Base-by-base conservation (phyloP, 176 grass and related monocot species). In the Saccharum spontaneum region DNA sequence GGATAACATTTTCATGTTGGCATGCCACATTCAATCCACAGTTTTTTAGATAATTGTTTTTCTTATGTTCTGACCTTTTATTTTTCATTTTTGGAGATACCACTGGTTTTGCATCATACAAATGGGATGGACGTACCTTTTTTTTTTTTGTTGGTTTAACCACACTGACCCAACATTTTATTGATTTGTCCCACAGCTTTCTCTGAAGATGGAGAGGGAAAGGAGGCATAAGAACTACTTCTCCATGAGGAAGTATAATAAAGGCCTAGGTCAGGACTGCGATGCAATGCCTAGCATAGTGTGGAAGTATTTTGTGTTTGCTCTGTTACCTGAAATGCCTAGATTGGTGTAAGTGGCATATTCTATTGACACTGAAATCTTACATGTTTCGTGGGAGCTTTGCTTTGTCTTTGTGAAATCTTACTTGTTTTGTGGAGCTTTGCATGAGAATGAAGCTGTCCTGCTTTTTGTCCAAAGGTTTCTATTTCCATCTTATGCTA, bases 281-380 rank as follows among this genome's bases (percentile, higher is more conserved):
- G 72, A 75, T 52, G 37, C 67, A 41, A 70, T 41, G 72, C 26
- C 45, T 75, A 75, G 45, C 46, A 34, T 75, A 52, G 22, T 62
- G 45, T 75, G 45, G 45, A 75, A 75, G 45, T 75, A 75, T 52
- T 50, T 75, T 75, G 72, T 52, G 72, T 75, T 75, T 52, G 26
- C 23, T 11, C n/a, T 24, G 59, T 62, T 62, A 62, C 59, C 59
- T 31, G 63, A 33, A 33, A 66, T 62, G 13, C 31, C 46, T 54
- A 63, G 9, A 63, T 63, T 28, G 46, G 26, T 75, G 9, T 17
- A 54, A 75, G 31, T 54, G 2, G 45, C 73, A 20, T 26, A 50
- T 52, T 75, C 49, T 48, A 75, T 75, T 54, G 73, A 75, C 71
- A 74, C 73, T 33, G 46, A 54, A 54, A 75, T 54, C 73, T 34